Percentiles rank a stretch among this genome's conserved stretches.
Evolutionary conservation across 495 filamentous ascomycete genomes (phyloP).

Genomic region (Penicillium cataractarum): DNA sequence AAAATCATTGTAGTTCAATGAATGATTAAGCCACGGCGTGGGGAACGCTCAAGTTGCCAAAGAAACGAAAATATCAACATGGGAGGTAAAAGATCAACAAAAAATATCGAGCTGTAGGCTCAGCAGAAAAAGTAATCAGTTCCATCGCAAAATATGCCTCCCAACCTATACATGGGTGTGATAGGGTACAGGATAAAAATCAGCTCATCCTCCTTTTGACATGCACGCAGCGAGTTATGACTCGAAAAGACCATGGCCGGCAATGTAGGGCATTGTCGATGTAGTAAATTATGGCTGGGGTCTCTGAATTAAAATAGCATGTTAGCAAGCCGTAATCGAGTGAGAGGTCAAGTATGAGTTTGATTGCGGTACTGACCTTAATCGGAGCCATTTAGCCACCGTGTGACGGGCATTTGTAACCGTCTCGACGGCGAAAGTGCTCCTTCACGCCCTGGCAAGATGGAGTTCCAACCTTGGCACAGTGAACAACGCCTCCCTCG

Average conservation of each 20-base stretch:
- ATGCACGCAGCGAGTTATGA: not conserved
- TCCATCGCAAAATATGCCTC: not conserved
- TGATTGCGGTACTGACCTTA: conserved; percentile 6
- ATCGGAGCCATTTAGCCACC: conserved; percentile 29
- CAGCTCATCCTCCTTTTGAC: conserved; percentile 5
- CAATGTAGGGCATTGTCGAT: not conserved
- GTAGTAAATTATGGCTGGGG: too few relatives aligned
- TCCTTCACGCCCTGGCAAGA: conserved; percentile 42
- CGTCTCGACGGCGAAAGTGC: conserved; percentile 38
- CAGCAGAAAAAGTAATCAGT: too few relatives aligned
- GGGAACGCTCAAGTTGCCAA: not conserved
- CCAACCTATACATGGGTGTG: not conserved
- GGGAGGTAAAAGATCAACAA: not conserved
- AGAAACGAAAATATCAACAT: not conserved
- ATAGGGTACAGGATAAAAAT: not conserved
- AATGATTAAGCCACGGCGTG: not conserved
- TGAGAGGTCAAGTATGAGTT: too few relatives aligned
- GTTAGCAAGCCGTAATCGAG: not conserved
- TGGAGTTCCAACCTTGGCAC: conserved; percentile 39
- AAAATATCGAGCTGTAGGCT: not conserved
- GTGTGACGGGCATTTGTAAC: conserved; percentile 44
- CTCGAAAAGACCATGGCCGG: not conserved
- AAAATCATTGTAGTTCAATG: not conserved
- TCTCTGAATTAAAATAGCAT: too few relatives aligned
- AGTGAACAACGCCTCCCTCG: conserved; percentile 43